These are phyloP conservation scores for Plasmodium knowlesi DNA, from an alignment of 169 alveolate genomes.

Conservation along the genomic window DNA sequence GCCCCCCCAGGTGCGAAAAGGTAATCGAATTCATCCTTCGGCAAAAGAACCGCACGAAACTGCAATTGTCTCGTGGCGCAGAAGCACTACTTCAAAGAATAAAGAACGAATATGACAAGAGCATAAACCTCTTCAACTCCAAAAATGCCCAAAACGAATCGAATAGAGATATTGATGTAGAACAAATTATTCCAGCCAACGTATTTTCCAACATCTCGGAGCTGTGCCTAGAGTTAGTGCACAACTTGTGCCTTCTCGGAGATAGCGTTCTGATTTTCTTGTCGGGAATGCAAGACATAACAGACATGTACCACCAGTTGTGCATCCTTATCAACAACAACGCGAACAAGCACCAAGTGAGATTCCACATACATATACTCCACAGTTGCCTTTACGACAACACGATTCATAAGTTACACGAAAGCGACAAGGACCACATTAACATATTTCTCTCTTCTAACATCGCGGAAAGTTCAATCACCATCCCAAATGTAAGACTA, in stretches of 20 bases:
- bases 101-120: conserved; percentile 33
- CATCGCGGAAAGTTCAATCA: conserved; percentile 51
- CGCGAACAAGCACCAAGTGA: neutral
- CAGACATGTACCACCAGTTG: conserved; percentile 49
- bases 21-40: conserved; percentile 44
- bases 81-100: conserved; percentile 21
- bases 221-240: conserved; percentile 30
- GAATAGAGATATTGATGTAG: conserved; percentile 18
- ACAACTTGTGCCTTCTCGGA: conserved; percentile 30
- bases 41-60: conserved; percentile 5
- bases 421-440: neutral
- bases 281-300: conserved; percentile 54
- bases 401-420: conserved; percentile 13
- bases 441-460: conserved; percentile 22
- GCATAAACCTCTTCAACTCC: conserved; percentile 2
- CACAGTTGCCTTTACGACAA: conserved; percentile 53
- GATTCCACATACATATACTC: conserved; percentile 19
- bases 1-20: neutral
- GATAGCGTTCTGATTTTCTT: conserved; percentile 51
- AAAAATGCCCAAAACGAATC: neutral
- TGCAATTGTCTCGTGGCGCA: conserved; percentile 5
- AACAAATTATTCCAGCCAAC: conserved; percentile 45
- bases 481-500: conserved; percentile 50
- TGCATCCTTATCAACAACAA: conserved; percentile 16
- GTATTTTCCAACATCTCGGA: conserved; percentile 28